These are phyloP conservation scores for Leccinum fallax DNA, from an alignment of 1,284 basidiomycete species.

Conservation along the genomic window DNA sequence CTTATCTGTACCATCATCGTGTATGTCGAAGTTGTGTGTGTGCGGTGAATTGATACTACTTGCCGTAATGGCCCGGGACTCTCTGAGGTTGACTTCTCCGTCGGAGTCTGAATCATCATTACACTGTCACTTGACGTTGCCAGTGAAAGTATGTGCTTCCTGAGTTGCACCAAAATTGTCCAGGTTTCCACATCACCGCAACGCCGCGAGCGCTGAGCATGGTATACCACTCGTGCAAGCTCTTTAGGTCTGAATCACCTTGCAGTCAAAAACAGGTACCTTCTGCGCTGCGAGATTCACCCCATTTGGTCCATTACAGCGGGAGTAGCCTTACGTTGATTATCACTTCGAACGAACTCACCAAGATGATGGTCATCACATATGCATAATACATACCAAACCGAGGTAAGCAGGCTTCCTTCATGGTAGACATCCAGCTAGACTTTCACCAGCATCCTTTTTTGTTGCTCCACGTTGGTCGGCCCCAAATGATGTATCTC, in stretches of 20 bases:
- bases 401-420: no score
- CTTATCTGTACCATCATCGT: background rate
- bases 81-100: background rate
- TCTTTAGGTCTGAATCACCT: conserved; percentile 17
- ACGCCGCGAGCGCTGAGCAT: conserved; percentile 5
- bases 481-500: conserved; percentile 2
- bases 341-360: conserved; percentile 17
- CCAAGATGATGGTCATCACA: no score
- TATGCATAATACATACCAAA: no score
- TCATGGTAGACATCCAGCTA: conserved; percentile 43
- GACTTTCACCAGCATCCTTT: conserved; percentile 52
- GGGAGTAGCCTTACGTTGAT: conserved; percentile 38
- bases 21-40: background rate
- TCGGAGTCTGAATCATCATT: background rate
- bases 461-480: background rate
- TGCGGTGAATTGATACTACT: background rate
- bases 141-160: background rate
- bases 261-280: no score
- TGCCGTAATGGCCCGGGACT: background rate
- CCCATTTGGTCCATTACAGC: conserved; percentile 46
- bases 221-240: conserved; percentile 22
- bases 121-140: background rate
- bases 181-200: background rate
- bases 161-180: background rate
- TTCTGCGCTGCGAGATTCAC: conserved; percentile 41